Base-by-base conservation (phyloP, 805 yeast genomes). In the Wickerhamia fluorescens region DNA sequence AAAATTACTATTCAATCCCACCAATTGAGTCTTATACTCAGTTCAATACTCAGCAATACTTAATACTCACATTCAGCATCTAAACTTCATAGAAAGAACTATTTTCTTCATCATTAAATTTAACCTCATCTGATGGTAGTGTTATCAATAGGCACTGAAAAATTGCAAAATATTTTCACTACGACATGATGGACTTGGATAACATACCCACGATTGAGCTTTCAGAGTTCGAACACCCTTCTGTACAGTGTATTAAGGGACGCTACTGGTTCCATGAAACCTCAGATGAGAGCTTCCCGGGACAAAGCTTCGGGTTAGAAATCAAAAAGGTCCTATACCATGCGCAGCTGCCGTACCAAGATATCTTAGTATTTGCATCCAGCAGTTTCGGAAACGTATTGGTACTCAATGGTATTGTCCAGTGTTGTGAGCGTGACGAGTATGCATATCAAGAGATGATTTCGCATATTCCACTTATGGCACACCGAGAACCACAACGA, bases 361-460 rank as follows among this genome's bases (percentile, higher is more conserved):
- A 86, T 49, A 80, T 81, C 20, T 63, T 86, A 27, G 79, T 87
- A 12, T 88, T 87, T 54, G 68, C 78, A 47, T 78, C 88, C 28
- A 59, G 76, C 9, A 66, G 70, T 27, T 87, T 78, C 47, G 96
- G 96, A 16, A 87, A 86, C 48, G 96, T 88, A 6, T 64, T 87
- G 25, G 95, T 85, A 0, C 66, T 87, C 22, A 95, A 88, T 53
- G 95, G 95, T 6, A 84, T 84, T 17, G 73, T 87, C 32, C 96
- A 87, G 59, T 87, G 87, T 38, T 81, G 95, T 1, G 96, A 88
- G 52, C 66, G 86, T 34, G 96, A 88, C 56, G 96, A 87, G 54
- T 87, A 84, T 55, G 86, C 95, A 8, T 87, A 87, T 56, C 96
- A 87, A 58, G 96, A 87, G 52, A 75, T 85, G 77, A 88, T 87